Percentiles rank a stretch among this genome's conserved stretches.
phyloP scores from a whole-genome alignment of 2,329 filamentous ascomycete species.

The Fusarium papillatum region DNA sequence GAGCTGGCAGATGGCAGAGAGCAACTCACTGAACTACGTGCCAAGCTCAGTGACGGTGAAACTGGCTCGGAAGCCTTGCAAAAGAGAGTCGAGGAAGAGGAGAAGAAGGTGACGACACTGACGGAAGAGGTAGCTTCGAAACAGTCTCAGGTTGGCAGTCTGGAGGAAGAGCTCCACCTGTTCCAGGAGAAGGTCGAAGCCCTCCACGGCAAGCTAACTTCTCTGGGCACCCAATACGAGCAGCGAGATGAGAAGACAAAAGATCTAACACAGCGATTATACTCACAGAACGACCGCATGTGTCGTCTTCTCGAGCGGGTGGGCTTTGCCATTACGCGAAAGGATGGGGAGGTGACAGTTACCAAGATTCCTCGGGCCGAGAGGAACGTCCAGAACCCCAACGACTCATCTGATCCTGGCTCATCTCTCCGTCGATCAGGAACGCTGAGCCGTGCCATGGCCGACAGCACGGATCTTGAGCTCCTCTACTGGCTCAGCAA shows the following conservation, averaged over 20 bases:
- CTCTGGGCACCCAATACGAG: constrained; percentile 71
- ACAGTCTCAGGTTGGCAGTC: constrained; percentile 80
- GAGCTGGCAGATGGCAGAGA: constrained; percentile 75
- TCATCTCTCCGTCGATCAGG: constrained; percentile 68
- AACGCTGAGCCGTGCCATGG: constrained; percentile 66
- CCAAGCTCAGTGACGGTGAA: constrained; percentile 84
- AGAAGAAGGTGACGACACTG: constrained; percentile 76
- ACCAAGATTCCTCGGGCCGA: constrained; percentile 77
- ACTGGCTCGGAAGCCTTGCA: constrained; percentile 85
- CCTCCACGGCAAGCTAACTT: constrained; percentile 65
- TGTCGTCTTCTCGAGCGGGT: constrained; percentile 86
- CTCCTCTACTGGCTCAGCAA: constrained; percentile 88
- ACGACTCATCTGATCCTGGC: constrained; percentile 69
- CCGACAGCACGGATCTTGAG: constrained; percentile 76
- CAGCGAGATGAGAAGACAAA: constrained; percentile 80
- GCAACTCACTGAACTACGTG: constrained; percentile 77
- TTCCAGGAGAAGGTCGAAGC: constrained; percentile 75
- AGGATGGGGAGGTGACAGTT: constrained; percentile 80
- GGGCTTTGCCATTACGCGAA: constrained; percentile 84
- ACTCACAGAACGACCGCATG: constrained; percentile 87
- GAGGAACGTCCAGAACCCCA: constrained; percentile 66
- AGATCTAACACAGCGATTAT: constrained; percentile 87
- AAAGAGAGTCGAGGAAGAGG: constrained; percentile 81
- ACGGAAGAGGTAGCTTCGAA: constrained; percentile 79
- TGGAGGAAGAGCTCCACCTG: constrained; percentile 81